These are phyloP conservation scores for Kernera saxatilis DNA, from an alignment of 345 rosid species.

Conservation along the genomic window DNA sequence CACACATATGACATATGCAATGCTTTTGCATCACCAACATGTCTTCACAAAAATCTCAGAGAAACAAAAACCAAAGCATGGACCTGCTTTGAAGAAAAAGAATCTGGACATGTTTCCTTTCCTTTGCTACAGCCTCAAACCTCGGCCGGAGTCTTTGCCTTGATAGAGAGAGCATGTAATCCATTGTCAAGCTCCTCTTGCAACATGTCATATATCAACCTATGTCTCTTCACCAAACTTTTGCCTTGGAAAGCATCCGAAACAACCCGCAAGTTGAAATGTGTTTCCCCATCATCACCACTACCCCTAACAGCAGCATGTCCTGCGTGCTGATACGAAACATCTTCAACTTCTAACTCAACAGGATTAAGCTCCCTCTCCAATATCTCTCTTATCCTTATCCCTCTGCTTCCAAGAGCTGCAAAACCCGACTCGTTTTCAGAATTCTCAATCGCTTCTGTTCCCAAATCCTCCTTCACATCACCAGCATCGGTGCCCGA, in stretches of 20 bases:
- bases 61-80: neutral
- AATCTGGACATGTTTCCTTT: too few relatives aligned
- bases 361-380: constrained; percentile 52
- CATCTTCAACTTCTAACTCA: constrained; percentile 50
- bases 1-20: too few relatives aligned
- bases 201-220: neutral
- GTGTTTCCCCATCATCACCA: neutral
- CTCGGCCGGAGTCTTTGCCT: neutral
- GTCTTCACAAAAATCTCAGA: neutral
- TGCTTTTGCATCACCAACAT: neutral
- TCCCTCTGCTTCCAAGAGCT: constrained; percentile 55
- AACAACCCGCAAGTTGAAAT: neutral
- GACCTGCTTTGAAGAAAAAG: too few relatives aligned
- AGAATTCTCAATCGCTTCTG: neutral
- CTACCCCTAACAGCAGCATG: neutral
- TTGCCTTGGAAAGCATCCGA: constrained; percentile 3
- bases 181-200: neutral
- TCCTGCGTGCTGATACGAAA: neutral
- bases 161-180: neutral
- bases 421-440: neutral
- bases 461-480: neutral
- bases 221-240: constrained; percentile 7
- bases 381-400: constrained; percentile 47
- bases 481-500: neutral
- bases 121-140: too few relatives aligned